phyloP scores from a whole-genome alignment of 192 early-diverging fungal species.

The Backusella psychrophila region DNA sequence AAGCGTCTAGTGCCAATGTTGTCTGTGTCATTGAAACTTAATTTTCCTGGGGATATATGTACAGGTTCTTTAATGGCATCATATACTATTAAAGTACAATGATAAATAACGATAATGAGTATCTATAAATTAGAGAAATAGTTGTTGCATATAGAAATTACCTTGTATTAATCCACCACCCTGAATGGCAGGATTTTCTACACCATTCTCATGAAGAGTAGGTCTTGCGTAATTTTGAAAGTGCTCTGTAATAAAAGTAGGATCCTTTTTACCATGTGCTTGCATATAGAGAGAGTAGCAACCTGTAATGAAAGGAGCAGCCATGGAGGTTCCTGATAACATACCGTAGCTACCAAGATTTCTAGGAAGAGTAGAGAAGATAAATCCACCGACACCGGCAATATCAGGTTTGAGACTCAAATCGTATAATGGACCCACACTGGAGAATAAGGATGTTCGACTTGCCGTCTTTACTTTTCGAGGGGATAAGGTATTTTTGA shows the following conservation, averaged over 20 bases:
- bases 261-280: constrained; percentile 26
- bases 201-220: constrained; percentile 5
- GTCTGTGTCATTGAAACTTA: constrained; percentile 51
- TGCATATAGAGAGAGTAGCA: constrained; percentile 45
- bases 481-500: constrained; percentile 46
- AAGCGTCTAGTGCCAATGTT: constrained; percentile 29
- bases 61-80: constrained; percentile 35
- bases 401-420: constrained; percentile 57
- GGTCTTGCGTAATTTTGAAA: constrained; percentile 34
- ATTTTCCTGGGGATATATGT: constrained; percentile 40
- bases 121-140: neutral
- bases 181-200: constrained; percentile 38
- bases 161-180: constrained; percentile 55
- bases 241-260: constrained; percentile 27
- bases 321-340: constrained; percentile 60
- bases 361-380: constrained; percentile 53
- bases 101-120: neutral
- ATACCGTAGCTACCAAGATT: constrained; percentile 41
- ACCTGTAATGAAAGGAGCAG: constrained; percentile 56
- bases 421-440: constrained; percentile 69
- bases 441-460: constrained; percentile 69
- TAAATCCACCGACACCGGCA: constrained; percentile 47
- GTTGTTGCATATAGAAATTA: neutral
- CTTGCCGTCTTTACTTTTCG: constrained; percentile 49
- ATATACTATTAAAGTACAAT: constrained; percentile 20